Evolutionary conservation across 495 filamentous ascomycete genomes (phyloP).

Genomic region (Extremus antarcticus): DNA sequence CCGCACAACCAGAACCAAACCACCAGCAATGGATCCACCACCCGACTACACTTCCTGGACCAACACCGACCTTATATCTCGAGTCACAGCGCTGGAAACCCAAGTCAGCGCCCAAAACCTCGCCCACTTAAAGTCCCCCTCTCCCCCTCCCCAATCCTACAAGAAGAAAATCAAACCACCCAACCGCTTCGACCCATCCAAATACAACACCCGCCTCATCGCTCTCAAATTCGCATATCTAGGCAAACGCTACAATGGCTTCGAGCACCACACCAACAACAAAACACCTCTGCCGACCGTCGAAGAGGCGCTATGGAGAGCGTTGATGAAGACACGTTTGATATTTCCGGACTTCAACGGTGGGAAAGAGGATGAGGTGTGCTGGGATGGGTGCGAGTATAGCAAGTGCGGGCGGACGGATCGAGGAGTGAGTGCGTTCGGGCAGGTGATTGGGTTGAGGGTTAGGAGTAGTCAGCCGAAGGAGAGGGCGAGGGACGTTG

Average conservation of each 20-base stretch:
- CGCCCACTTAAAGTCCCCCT: slow-evolving; percentile 1
- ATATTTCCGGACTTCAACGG: slow-evolving; percentile 52
- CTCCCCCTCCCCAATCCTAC: slow-evolving; percentile 1
- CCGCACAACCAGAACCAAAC: background rate
- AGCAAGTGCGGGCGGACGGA: slow-evolving; percentile 92
- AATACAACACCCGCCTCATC: slow-evolving; percentile 71
- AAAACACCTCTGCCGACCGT: slow-evolving; percentile 62
- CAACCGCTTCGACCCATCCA: slow-evolving; percentile 56
- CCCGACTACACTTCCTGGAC: slow-evolving; percentile 25
- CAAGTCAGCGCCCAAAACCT: slow-evolving; percentile 12
- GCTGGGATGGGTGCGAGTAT: slow-evolving; percentile 76
- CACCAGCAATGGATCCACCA: background rate
- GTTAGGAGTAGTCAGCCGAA: slow-evolving; percentile 65
- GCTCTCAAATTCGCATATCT: slow-evolving; percentile 92
- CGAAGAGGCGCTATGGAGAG: slow-evolving; percentile 87
- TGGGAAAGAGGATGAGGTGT: slow-evolving; percentile 34
- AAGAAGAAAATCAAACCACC: slow-evolving; percentile 17
- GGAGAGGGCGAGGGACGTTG: slow-evolving; percentile 7
- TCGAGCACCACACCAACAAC: slow-evolving; percentile 65
- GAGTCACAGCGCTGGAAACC: slow-evolving; percentile 24
- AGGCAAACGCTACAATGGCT: slow-evolving; percentile 80
- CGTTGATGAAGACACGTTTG: slow-evolving; percentile 63
- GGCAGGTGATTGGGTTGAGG: slow-evolving; percentile 76
- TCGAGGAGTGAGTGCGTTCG: slow-evolving; percentile 88
- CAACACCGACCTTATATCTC: slow-evolving; percentile 18